Base-by-base conservation (phyloP, 2,329 filamentous ascomycete genomes). In the Fusarium robinianum region DNA sequence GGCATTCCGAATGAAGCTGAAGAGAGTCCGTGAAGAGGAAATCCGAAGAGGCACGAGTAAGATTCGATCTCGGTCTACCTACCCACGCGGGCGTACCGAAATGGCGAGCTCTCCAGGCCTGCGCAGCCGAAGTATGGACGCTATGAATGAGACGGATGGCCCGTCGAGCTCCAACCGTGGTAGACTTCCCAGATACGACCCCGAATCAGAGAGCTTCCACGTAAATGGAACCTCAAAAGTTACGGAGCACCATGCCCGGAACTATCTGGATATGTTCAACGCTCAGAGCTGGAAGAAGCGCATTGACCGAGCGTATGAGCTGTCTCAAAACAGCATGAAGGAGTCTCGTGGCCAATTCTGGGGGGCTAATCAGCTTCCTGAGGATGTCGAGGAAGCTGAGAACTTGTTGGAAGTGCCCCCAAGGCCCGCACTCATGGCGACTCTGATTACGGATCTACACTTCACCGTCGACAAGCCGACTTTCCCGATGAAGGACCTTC, bases 201-300 rank as follows among this genome's bases (percentile, higher is more conserved):
- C 90, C 2, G 89, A 96, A 32, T 83, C 83, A 5, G 83, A 83
- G 38, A 64, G 61, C 51, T 59, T 71, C 6, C 83, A 81, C 29
- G 78, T 97, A 58, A 90, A 84, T 44, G 85, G 84, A 6, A 79
- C 76, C 18, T 81, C 87, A 11, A 86, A 85, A 45, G 78, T 95
- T 8, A 81, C 88, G 1, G 81, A 89, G 26, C 79, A 85, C 9
- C 86, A 94, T 55, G 94, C 94, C 5, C 81, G 84, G 61, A 76
- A 84, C 37, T 86, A 80, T 57, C 75, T 99, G 9, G 79, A 94
- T 60, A 74, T 82, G 41, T 83, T 95, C 62, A 95, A 97, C 67
- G 81, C 92, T 3, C 84, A 90, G 59, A 91, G 88, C 42, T 99
- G 94, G 94, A 96, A 90, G 67, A 84, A 81, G 62, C 85, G 92